Base-by-base conservation (phyloP, 495 filamentous ascomycete species). In the Collariella sp. region DNA sequence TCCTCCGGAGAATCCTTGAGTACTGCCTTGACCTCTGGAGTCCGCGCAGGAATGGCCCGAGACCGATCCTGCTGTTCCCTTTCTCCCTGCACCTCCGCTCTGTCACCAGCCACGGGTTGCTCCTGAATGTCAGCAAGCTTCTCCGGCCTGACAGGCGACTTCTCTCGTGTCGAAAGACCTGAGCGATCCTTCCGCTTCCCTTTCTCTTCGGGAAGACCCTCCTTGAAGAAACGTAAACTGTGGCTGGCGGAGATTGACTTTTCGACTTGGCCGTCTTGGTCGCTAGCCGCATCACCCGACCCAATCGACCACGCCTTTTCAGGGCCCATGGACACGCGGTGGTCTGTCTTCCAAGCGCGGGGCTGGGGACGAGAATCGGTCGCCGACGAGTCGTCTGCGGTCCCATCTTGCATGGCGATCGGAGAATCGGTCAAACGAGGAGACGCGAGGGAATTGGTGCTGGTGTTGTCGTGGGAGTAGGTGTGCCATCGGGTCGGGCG, bases 161-260 rank as follows among this genome's bases (percentile, higher is more conserved):
- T 70, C 18, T 74, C 69, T 19, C 68, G 66, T n/a, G 62, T 40
- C 44, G 58, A 55, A 1, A 57, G 52, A 2, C 54, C 53, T 12
- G 58, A 41, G 7, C 66, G 59, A 3, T 76, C 73, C 49, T 67
- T 74, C 46, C 67, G 68, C 56, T 73, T 74, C 19, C 56, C 54
- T 59, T 74, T 77, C 40, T 81, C 74, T 35, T 76, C 74, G 22
- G 88, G 78, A 19, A 80, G 85, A 54, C 90, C 93, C 63, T 96
- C 89, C 66, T 89, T 93, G 76, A 98, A 98, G 47, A 96, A 78
- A 3, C 93, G 82, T 42, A 98, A 69, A 62, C 87, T 88, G 67
- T 98, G 91, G 65, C 89, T 95, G 42, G 91, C 85, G 55, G 88
- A 82, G 59, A 96, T 91, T 18, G 85, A 86, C 67, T 85, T 87